A percentile compares a stretch with the other conserved stretches of the same genome.
These are phyloP conservation scores for Arachnopeziza araneosa DNA, from an alignment of 2,329 filamentous ascomycete genomes.

Conservation along the genomic window DNA sequence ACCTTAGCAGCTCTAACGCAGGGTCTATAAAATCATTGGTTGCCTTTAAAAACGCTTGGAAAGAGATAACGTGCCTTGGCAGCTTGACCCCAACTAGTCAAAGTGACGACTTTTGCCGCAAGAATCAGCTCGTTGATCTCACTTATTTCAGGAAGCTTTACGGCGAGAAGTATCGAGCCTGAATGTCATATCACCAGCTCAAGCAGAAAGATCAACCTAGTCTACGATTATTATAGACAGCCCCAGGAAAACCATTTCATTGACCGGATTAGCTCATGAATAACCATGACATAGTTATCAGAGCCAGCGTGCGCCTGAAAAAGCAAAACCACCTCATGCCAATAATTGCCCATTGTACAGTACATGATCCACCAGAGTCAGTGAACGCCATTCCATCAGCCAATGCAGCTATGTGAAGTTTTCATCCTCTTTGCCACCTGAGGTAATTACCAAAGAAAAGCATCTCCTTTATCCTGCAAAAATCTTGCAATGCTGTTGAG, in stretches of 20 bases:
- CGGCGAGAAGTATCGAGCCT: no score
- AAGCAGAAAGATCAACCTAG: no score
- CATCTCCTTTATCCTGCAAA: background rate
- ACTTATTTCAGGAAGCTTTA: no score
- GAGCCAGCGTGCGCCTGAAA: conserved; percentile 11
- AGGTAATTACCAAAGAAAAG: conserved; percentile 1
- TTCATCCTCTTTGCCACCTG: conserved; percentile 5
- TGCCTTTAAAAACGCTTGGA: no score
- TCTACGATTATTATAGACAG: background rate
- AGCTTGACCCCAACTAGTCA: no score
- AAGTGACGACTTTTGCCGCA: no score
- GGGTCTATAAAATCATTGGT: no score
- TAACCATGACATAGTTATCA: background rate
- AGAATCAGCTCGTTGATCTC: no score
- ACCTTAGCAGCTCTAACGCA: no score
- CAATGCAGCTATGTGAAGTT: conserved; percentile 6
- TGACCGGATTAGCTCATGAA: conserved; percentile 1
- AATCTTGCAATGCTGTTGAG: background rate
- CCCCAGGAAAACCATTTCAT: background rate
- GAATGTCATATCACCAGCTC: no score
- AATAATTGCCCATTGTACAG: background rate
- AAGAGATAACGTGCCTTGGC: no score
- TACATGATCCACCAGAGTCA: conserved; percentile 4
- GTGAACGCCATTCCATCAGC: conserved; percentile 16
- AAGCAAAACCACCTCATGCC: background rate